Evolutionary conservation across 352 stramenopile genomes (phyloP).

Genomic region (Globisporangium alternatum): DNA sequence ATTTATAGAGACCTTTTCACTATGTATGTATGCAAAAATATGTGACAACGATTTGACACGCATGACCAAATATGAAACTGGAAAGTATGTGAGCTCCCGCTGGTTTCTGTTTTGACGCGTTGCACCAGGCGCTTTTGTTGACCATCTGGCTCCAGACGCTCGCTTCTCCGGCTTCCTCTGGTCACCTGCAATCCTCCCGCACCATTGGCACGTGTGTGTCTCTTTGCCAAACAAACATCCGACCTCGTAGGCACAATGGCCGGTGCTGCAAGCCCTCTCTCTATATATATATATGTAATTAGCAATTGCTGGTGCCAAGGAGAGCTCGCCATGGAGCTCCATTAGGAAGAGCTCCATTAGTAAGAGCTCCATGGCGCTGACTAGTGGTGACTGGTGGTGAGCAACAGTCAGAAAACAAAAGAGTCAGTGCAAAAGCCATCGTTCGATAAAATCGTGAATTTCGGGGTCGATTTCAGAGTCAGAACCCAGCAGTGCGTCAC

Average conservation of each 20-base stretch:
- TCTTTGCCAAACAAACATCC: no score
- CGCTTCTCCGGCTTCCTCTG: neutral
- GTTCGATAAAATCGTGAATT: no score
- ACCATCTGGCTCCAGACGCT: neutral
- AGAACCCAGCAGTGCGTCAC: constrained; percentile 2
- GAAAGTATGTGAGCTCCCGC: neutral
- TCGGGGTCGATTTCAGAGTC: neutral
- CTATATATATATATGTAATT: no score
- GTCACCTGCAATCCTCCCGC: neutral
- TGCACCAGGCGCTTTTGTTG: neutral
- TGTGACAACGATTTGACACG: neutral
- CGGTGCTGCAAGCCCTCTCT: no score
- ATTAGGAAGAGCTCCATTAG: no score
- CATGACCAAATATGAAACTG: neutral
- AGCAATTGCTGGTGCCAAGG: no score
- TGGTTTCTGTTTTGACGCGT: neutral
- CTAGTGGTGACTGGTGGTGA: no score
- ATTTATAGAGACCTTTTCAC: neutral
- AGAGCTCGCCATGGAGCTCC: no score
- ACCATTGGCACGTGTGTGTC: no score
- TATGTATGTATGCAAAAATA: neutral
- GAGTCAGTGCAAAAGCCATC: neutral
- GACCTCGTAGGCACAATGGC: no score
- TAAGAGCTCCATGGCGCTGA: no score
- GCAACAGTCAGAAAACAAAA: neutral